A percentile compares a stretch with the other conserved stretches of the same genome.
phyloP scores from a whole-genome alignment of 1,284 basidiomycete species.

The Apiotrichum akiyoshidainum region DNA sequence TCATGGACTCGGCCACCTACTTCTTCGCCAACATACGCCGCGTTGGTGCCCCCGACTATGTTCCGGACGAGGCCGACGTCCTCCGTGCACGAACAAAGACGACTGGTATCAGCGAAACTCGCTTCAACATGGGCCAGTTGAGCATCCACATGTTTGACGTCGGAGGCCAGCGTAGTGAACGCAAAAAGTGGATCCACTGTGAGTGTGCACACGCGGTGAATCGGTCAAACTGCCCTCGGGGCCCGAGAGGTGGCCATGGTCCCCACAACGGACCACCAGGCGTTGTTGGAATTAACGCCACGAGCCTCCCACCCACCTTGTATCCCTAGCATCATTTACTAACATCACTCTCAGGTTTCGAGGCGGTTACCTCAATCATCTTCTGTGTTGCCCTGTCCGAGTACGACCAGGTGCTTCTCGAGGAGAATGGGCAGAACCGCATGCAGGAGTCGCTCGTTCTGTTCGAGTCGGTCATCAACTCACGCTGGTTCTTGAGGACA shows the following conservation, averaged over 20 bases:
- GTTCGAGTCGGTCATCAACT: conserved; percentile 95
- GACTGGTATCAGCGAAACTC: conserved; percentile 88
- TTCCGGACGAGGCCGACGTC: conserved; percentile 86
- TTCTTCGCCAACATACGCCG: conserved; percentile 84
- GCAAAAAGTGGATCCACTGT: conserved; percentile 93
- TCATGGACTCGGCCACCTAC: conserved; percentile 94
- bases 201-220: conserved; percentile 20
- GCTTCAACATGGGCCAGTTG: conserved; percentile 55
- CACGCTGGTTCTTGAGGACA: conserved; percentile 92
- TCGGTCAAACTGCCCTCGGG: no score
- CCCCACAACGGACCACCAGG: no score
- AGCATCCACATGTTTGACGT: conserved; percentile 81
- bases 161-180: conserved; percentile 85
- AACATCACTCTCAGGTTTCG: conserved; percentile 57
- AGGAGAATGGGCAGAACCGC: conserved; percentile 75
- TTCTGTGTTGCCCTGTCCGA: conserved; percentile 92
- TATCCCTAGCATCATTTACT: not conserved
- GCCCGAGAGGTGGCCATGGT: no score
- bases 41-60: conserved; percentile 74
- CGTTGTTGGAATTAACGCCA: not conserved
- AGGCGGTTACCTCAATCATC: conserved; percentile 90
- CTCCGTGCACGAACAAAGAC: conserved; percentile 85
- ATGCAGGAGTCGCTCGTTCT: conserved; percentile 91
- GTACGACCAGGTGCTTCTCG: conserved; percentile 84
- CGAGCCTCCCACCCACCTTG: not conserved